These are phyloP conservation scores for Ceratocystis lukuohia DNA, from an alignment of 2,329 filamentous ascomycete species.

Conservation along the genomic window DNA sequence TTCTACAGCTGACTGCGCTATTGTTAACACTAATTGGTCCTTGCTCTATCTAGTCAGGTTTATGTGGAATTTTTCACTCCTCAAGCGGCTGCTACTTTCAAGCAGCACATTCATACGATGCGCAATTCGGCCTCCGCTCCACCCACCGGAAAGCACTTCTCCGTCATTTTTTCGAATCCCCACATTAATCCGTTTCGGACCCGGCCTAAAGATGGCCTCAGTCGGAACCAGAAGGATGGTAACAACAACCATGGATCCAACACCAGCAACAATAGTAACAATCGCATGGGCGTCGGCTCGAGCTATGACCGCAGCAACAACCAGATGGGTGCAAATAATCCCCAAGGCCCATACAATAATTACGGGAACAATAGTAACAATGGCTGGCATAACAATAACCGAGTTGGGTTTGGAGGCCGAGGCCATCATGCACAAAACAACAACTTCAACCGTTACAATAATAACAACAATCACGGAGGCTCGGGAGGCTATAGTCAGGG, in stretches of 20 bases:
- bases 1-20: background rate
- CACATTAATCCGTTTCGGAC: conserved; percentile 80
- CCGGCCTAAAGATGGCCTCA: conserved; percentile 62
- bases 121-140: conserved; percentile 32
- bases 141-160: conserved; percentile 54
- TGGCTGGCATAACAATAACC: conserved; percentile 26
- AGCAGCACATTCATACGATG: conserved; percentile 62
- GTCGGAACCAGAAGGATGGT: conserved; percentile 19
- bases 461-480: conserved; percentile 15
- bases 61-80: conserved; percentile 75
- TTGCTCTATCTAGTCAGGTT: conserved; percentile 41
- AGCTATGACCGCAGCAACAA: conserved; percentile 34
- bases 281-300: conserved; percentile 49
- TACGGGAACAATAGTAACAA: conserved; percentile 39
- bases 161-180: conserved; percentile 61
- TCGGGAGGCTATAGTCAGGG: conserved; percentile 22
- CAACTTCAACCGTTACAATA: conserved; percentile 19
- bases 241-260: background rate
- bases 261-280: conserved; percentile 21
- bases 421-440: conserved; percentile 17
- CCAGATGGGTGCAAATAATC: conserved; percentile 28
- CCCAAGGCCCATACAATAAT: conserved; percentile 31
- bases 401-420: conserved; percentile 33
- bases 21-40: background rate
- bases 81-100: conserved; percentile 74